A percentile compares a stretch with the other conserved stretches of the same genome.
Conservation (phyloP, 2,329 filamentous ascomycete genomes). For the Xylariaceae sp. region DNA sequence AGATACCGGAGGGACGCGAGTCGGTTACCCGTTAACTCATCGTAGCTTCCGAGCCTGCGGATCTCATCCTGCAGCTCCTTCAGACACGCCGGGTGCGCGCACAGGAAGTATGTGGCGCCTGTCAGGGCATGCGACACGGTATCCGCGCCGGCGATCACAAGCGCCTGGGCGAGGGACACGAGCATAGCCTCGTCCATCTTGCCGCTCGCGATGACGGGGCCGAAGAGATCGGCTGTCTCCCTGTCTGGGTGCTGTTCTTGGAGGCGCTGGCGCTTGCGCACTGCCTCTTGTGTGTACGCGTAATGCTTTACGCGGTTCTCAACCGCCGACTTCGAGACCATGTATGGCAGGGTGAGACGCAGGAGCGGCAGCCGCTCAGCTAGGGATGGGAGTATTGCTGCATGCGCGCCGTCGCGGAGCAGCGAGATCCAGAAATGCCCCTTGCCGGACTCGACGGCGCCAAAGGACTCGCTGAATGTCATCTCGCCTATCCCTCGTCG, state of each 20-base stretch:
- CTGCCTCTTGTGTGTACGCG: conserved; percentile 31
- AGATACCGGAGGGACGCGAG: conserved; percentile 32
- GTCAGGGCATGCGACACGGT: conserved; percentile 49
- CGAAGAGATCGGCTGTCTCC: conserved; percentile 19
- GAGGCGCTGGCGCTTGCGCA: conserved; percentile 31
- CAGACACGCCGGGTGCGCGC: conserved; percentile 44
- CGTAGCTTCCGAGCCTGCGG: conserved; percentile 39
- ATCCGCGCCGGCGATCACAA: conserved; percentile 51
- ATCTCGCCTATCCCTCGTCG: conserved; percentile 32
- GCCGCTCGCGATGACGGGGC: conserved; percentile 19
- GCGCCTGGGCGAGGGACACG: conserved; percentile 32
- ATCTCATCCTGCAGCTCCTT: conserved; percentile 47
- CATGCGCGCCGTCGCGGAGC: conserved; percentile 34
- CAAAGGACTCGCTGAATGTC: conserved; percentile 38
- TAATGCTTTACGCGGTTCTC: conserved; percentile 32
- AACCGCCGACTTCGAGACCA: conserved; percentile 31
- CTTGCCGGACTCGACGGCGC: conserved; percentile 32
- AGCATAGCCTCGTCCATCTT: conserved; percentile 30
- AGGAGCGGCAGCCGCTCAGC: conserved; percentile 29
- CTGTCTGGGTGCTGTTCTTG: conserved; percentile 16
- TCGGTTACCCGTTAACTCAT: conserved; percentile 30
- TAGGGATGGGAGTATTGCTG: conserved; percentile 31
- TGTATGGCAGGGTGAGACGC: conserved; percentile 26
- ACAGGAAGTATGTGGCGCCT: conserved; percentile 47
- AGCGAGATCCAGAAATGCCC: conserved; percentile 39